Conservation (phyloP, 75 land plant species). For the Pinus taeda region DNA sequence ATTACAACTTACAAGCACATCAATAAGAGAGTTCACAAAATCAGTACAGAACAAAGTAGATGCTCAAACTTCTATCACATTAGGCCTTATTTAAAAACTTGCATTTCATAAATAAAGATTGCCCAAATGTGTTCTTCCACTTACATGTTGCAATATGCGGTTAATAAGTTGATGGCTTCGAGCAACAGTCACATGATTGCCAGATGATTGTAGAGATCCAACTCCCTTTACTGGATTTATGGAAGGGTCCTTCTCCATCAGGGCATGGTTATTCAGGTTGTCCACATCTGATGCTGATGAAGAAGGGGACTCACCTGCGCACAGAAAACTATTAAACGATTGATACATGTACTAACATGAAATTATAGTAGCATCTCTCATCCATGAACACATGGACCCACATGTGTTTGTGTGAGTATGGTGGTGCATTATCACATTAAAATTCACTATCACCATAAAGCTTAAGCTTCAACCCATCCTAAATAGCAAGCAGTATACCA, state of each 20-base stretch:
- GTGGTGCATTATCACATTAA: background rate
- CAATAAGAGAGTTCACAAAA: background rate
- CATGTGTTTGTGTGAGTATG: too few relatives aligned
- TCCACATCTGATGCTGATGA: conserved; percentile 96
- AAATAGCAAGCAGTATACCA: background rate
- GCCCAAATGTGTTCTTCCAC: conserved; percentile 14
- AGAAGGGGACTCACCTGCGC: conserved; percentile 89
- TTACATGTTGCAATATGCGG: conserved; percentile 61
- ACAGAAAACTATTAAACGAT: background rate
- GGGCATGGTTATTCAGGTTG: conserved; percentile 59
- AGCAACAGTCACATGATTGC: conserved; percentile 50
- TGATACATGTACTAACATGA: background rate
- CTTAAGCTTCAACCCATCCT: background rate
- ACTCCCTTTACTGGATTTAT: conserved; percentile 22
- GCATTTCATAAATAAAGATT: background rate
- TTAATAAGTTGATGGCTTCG: conserved; percentile 36
- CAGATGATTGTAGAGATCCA: conserved; percentile 47
- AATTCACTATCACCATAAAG: background rate
- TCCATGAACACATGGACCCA: background rate
- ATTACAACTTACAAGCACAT: background rate
- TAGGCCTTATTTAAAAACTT: background rate
- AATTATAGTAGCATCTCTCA: background rate
- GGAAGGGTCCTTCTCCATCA: conserved; percentile 28
- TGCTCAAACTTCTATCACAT: background rate
- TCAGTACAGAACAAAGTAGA: background rate